Base-by-base conservation (phyloP, 176 grass and related monocot genomes). In the Calamus simplicifolius region DNA sequence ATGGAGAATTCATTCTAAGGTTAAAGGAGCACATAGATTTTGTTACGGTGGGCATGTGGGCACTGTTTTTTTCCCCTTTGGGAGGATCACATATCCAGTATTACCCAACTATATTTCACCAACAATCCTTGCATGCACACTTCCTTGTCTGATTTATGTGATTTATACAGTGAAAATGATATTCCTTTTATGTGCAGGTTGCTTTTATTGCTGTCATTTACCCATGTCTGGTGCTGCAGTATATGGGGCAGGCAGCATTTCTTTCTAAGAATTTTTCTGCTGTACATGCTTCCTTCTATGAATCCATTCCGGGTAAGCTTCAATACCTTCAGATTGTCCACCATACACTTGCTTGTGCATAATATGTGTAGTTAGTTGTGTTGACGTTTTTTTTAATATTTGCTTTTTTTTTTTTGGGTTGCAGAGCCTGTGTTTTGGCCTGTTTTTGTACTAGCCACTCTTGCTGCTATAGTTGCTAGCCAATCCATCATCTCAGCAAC, bases 201-300 rank as follows among this genome's bases (percentile, higher is more conserved):
- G 87, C 87, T 21, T 98, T 98, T 63, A 17, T 98, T 54, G 53
- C 62, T 25, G 49, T 85, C 53, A 76, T 98, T 68, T 98, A 98
- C 73, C 93, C 93, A 59, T 98, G 93, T 74, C 69, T 98, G 59
- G 63, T 85, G 49, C 63, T 98, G 64, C 93, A 98, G 76, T 98
- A 98, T 77, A 98, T 98, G 93, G 93, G 93, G 49, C 93, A 98
- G 66, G 87, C 93, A 73, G 93, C 93, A 67, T 98, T 80, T 88
- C 70, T 92, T 73, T 98, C 93, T 51, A 98, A 80, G 62, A 78
- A 98, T 50, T 81, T 79, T 31, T 62, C 69, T 61, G 49, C 75
- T 56, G 75, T 69, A 58, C 70, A 30, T n/a, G 72, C 69, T 48
- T 64, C 65, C 83, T 98, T 98, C 69, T 98, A 88, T 29, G 78